phyloP scores from a whole-genome alignment of 208 protist species.

The Crithidia expoeki region DNA sequence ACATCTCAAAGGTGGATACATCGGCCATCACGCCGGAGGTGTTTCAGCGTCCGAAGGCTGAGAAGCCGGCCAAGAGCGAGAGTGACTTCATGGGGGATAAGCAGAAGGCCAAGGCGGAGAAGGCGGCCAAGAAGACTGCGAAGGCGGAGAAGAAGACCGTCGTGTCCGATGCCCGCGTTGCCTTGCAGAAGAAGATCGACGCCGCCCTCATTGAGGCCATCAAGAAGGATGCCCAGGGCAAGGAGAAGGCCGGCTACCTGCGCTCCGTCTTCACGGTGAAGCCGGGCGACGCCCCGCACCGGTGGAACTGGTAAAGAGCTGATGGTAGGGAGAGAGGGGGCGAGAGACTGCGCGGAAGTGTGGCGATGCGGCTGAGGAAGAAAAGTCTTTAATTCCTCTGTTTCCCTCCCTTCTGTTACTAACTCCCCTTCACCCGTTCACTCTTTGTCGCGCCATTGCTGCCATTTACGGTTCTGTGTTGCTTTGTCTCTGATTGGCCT shows the following conservation, averaged over 20 bases:
- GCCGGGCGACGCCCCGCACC: slow-evolving; percentile 83
- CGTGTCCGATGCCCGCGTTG: slow-evolving; percentile 73
- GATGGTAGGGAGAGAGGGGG: too few relatives aligned
- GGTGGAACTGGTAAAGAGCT: slow-evolving; percentile 84
- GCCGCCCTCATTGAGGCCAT: slow-evolving; percentile 77
- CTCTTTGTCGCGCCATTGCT: too few relatives aligned
- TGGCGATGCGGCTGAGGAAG: not conserved
- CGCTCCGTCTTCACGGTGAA: slow-evolving; percentile 89
- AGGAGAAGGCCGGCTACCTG: slow-evolving; percentile 83
- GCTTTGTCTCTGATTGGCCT: not conserved
- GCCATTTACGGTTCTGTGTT: not conserved
- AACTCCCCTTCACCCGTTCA: not conserved
- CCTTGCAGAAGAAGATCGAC: slow-evolving; percentile 84
- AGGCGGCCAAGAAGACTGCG: slow-evolving; percentile 72
- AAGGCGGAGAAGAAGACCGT: slow-evolving; percentile 68
- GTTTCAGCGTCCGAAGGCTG: slow-evolving; percentile 74
- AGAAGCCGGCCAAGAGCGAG: slow-evolving; percentile 87
- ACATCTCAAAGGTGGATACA: slow-evolving; percentile 91
- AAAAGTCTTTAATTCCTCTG: slow-evolving; percentile 22
- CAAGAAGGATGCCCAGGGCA: slow-evolving; percentile 75
- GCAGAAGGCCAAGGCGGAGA: slow-evolving; percentile 79
- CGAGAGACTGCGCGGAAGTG: too few relatives aligned
- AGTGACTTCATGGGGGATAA: slow-evolving; percentile 89
- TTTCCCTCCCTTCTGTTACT: too few relatives aligned
- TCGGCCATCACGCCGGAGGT: slow-evolving; percentile 70